Base-by-base conservation (phyloP, 495 filamentous ascomycete species). In the Tuber indicum region DNA sequence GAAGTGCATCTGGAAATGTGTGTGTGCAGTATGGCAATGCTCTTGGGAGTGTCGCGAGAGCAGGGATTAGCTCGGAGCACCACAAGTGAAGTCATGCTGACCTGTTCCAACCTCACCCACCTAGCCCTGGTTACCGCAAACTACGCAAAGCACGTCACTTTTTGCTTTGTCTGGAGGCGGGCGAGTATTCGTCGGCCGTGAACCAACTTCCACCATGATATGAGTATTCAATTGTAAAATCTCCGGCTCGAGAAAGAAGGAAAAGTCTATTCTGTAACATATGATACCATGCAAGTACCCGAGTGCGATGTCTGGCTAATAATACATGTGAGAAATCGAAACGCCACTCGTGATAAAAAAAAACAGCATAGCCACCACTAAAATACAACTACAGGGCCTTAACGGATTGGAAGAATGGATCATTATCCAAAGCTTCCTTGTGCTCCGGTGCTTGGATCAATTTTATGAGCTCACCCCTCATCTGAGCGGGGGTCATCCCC, bases 361-460 rank as follows among this genome's bases (percentile, higher is more conserved):
- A 66, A 12, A 26, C 32, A 0, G 10, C 10, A 62, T 32, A 36
- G 12, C 14, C 14, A 36, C 58, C 26, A 7, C 32, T 66, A 66
- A 66, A 66, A 66, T 66, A 36, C 26, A 66, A 36, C 42, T 84
- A 98, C 82, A 98, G 85, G 73, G 92, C 89, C 87, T 92, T 91
- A 41, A 98, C 90, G n/a, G 90, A 90, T 85, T 94, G 87, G 83
- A 98, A 98, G 77, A 98, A 97, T 36, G 92, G 92, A 84, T 97
- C 98, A 58, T 87, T 88, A 76, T 91, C 84, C 83, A 99, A 86
- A 82, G 88, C 90, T 75, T 87, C 84, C 58, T 80, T 83, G 62
- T 84, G 83, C 76, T 86, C 85, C 83, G 97, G 91, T 19, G 84
- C 87, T 81, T 87, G 87, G 5, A 97, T 93, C 76, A 98, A 83